Evolutionary conservation across 140 eudicot genomes (phyloP).

Genomic region (Bidens hawaiensis): DNA sequence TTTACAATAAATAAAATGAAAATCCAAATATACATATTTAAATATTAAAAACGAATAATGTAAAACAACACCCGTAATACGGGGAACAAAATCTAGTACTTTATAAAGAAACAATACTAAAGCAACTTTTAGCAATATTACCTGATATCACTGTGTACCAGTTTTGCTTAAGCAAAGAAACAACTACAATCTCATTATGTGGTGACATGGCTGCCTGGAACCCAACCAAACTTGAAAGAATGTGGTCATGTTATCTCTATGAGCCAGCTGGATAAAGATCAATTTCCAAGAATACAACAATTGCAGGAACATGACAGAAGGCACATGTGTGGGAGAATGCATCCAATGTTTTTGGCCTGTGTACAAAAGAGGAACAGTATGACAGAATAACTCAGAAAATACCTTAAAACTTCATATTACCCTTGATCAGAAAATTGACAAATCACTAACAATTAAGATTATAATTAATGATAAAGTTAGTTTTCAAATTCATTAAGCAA

Average conservation of each 20-base stretch:
- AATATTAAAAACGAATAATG: too few species aligned
- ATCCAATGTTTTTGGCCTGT: neutral
- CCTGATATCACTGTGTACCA: constrained; percentile 9
- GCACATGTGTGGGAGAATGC: constrained; percentile 3
- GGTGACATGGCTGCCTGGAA: constrained; percentile 1
- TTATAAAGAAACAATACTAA: neutral
- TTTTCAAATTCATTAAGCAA: neutral
- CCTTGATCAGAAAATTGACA: neutral
- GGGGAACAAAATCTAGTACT: too few species aligned
- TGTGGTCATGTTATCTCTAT: constrained; percentile 6
- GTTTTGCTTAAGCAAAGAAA: constrained; percentile 11
- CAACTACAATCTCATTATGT: constrained; percentile 2
- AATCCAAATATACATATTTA: too few species aligned
- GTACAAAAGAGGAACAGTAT: constrained; percentile 5
- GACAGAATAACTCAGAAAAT: neutral
- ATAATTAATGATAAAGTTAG: neutral
- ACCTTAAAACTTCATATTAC: neutral
- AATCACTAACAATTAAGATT: neutral
- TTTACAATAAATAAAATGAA: too few species aligned
- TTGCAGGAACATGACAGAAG: constrained; percentile 2
- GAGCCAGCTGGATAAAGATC: constrained; percentile 6
- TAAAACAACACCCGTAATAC: too few species aligned
- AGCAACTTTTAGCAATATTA: neutral
- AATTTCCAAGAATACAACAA: constrained; percentile 1
- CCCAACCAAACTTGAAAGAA: constrained; percentile 8